These are phyloP conservation scores for Fistulinella staudtii DNA, from an alignment of 1,284 basidiomycete species.

Conservation along the genomic window DNA sequence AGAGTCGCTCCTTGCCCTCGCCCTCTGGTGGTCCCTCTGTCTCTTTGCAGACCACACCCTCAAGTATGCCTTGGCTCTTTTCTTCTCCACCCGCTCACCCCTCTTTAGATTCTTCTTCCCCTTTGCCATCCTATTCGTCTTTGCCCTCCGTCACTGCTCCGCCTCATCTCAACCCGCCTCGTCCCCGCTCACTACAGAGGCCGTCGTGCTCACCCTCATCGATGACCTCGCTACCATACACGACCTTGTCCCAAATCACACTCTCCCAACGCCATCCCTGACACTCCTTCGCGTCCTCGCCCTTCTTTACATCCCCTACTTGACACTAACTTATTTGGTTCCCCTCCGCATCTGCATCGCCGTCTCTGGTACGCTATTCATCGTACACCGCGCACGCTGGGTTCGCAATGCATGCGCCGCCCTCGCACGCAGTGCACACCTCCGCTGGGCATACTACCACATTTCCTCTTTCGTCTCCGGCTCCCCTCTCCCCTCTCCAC, in stretches of 20 bases:
- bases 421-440: constrained; percentile 61
- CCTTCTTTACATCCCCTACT: constrained; percentile 57
- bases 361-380: constrained; percentile 52
- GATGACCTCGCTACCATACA: constrained; percentile 56
- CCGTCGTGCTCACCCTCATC: constrained; percentile 53
- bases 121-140: constrained; percentile 36
- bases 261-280: constrained; percentile 33
- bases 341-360: constrained; percentile 59
- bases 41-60: constrained; percentile 54
- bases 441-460: constrained; percentile 56
- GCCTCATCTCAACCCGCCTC: constrained; percentile 12
- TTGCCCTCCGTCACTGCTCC: constrained; percentile 34
- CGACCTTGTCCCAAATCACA: constrained; percentile 46
- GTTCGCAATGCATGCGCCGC: constrained; percentile 47
- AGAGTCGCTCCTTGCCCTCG: constrained; percentile 66
- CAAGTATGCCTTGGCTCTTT: constrained; percentile 46
- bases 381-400: constrained; percentile 68
- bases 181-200: constrained; percentile 51
- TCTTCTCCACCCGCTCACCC: background rate
- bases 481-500: constrained; percentile 45
- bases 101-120: constrained; percentile 43
- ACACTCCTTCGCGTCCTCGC: constrained; percentile 44
- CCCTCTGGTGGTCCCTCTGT: constrained; percentile 75
- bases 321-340: constrained; percentile 51
- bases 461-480: constrained; percentile 51